Evolutionary conservation across 179 eudicot genomes (phyloP).

Genomic region (Gypsophila paniculata): DNA sequence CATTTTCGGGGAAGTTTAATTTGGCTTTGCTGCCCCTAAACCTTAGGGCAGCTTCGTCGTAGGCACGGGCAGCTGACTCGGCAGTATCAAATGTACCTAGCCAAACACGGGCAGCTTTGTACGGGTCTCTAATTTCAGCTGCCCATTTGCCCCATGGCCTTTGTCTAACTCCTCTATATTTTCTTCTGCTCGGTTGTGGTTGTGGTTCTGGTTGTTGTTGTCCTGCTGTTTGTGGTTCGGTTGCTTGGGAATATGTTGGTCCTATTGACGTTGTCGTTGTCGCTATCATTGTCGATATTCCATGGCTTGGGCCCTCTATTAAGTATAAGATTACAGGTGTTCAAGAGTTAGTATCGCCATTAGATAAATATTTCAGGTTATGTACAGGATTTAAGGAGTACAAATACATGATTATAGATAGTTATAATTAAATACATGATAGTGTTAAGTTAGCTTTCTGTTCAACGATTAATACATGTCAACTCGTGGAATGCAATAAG

Average conservation of each 20-base stretch:
- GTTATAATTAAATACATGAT: too few relatives aligned
- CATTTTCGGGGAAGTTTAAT: constrained; percentile 73
- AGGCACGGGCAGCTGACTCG: constrained; percentile 66
- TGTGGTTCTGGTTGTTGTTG: constrained; percentile 17
- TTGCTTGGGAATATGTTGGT: constrained; percentile 2
- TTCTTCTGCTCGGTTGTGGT: constrained; percentile 30
- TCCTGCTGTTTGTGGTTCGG: constrained; percentile 19
- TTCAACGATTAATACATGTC: too few relatives aligned
- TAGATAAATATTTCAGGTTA: too few relatives aligned
- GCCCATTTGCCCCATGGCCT: constrained; percentile 90
- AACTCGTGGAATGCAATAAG: too few relatives aligned
- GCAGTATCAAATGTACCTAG: constrained; percentile 69
- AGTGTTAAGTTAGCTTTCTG: too few relatives aligned
- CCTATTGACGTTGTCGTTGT: neutral
- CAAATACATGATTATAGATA: too few relatives aligned
- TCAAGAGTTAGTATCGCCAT: too few relatives aligned
- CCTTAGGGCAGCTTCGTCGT: constrained; percentile 63
- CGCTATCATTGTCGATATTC: constrained; percentile 6
- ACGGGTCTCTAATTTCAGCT: constrained; percentile 69
- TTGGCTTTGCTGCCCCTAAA: constrained; percentile 75
- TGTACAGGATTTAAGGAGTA: too few relatives aligned
- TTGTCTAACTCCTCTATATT: constrained; percentile 69
- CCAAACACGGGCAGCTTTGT: constrained; percentile 71
- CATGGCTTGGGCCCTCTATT: constrained; percentile 25
- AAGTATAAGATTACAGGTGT: neutral